Evolutionary conservation across 1,139 yeast genomes (phyloP), one percentile per base, ranked within the genome.

Genomic region (Saccharomyces hybrid): DNA sequence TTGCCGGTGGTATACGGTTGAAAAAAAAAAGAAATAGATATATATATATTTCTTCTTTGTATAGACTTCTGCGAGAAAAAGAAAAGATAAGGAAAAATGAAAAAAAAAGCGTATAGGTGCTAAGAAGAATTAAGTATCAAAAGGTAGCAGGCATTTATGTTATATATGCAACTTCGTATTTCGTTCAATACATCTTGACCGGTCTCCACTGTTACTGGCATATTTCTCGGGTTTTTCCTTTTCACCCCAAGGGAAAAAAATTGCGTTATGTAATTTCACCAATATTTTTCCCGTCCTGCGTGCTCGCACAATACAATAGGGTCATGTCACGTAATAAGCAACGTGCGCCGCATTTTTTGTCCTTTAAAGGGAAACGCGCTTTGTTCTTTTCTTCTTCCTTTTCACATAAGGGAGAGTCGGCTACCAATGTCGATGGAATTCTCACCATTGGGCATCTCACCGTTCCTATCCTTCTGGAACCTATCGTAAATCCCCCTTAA

Each of bases 361-460:
- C 44, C 44, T 38, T 38, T 38, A 38, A 38, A 38, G 44, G 44
- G 44, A 38, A 16, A 11, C 25, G 44, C 26, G 26, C 8, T 20
- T 20, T 38, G 44, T 11, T 29, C 32, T n/a, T 29, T 29, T 38
- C 20, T 13, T 6, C n/a, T 32, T 32, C 46, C 9, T 23, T 9
- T 16, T 23, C 26, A 60, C 63, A 60, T 59, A 5, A 62, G 41
- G 1, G 65, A 60, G 5, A 57, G 41, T 46, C 97, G 75, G 1
- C 91, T 96, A 1, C 98, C 98, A 29, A 90, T 80, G 54, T 88
- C 95, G 50, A 77, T 84, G 61, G 96, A 84, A 3, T 93, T 83
- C 38, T 83, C 78, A 0, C 97, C 97, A 61, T 83, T 84, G 1
- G 95, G 96, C 90, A 91, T 83, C 56, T 86, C 85, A 0, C 96